Evolutionary conservation across 2,329 filamentous ascomycete genomes (phyloP).

Genomic region (Beauveria varroae): DNA sequence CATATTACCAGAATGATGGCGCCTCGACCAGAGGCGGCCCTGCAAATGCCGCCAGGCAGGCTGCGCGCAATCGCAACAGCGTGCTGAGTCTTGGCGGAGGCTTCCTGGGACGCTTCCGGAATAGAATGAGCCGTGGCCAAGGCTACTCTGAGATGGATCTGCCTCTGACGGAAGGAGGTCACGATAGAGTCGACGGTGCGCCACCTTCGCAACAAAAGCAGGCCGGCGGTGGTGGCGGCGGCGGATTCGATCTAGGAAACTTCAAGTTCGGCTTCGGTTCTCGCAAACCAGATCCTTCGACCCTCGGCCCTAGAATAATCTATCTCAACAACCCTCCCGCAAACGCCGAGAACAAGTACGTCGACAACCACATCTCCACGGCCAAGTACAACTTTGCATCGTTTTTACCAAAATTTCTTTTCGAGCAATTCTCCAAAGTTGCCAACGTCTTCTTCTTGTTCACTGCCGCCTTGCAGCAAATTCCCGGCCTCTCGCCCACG

Average conservation of each 20-base stretch:
- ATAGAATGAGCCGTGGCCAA: constrained; percentile 78
- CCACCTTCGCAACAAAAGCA: constrained; percentile 27
- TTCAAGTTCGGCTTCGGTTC: constrained; percentile 92
- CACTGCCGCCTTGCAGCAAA: constrained; percentile 89
- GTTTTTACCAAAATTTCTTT: constrained; percentile 93
- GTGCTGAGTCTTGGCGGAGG: constrained; percentile 82
- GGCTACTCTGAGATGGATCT: constrained; percentile 98
- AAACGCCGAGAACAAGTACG: constrained; percentile 81
- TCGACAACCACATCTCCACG: constrained; percentile 95
- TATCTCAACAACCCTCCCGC: constrained; percentile 94
- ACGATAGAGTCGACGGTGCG: constrained; percentile 26
- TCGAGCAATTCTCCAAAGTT: constrained; percentile 98
- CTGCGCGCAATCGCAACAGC: constrained; percentile 75
- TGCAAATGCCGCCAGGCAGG: constrained; percentile 41
- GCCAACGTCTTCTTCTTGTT: constrained; percentile 99
- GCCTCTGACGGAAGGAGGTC: constrained; percentile 71
- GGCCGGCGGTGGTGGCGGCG: constrained; percentile 20
- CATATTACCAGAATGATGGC: constrained; percentile 65
- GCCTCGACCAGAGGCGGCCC: constrained; percentile 35
- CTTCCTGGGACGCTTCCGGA: constrained; percentile 79
- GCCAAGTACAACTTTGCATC: constrained; percentile 94
- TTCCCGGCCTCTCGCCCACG: constrained; percentile 88
- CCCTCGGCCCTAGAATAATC: constrained; percentile 84
- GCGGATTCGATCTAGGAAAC: constrained; percentile 56
- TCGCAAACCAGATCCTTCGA: constrained; percentile 80